Evolutionary conservation across 2,329 filamentous ascomycete species (phyloP).

Genomic region (Aspergillus tubingensis): DNA sequence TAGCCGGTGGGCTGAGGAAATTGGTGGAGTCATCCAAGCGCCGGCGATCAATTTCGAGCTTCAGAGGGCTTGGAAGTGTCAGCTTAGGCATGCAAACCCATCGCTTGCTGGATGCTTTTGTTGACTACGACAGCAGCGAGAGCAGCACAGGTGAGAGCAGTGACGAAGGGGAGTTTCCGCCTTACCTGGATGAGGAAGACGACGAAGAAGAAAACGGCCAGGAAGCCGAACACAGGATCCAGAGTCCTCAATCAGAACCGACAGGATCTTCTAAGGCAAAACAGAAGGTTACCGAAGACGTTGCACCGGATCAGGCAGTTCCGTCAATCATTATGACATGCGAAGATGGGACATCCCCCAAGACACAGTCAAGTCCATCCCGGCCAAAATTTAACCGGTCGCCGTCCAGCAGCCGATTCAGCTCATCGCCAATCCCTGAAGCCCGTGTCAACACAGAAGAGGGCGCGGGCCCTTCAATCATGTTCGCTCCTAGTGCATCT

Average conservation of each 20-base stretch:
- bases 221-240: background rate
- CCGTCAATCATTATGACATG: slow-evolving; percentile 30
- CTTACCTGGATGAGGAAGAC: slow-evolving; percentile 42
- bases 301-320: slow-evolving; percentile 12
- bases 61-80: slow-evolving; percentile 57
- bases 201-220: slow-evolving; percentile 27
- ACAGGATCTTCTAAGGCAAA: background rate
- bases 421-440: slow-evolving; percentile 71
- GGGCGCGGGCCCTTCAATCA: slow-evolving; percentile 68
- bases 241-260: background rate
- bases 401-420: slow-evolving; percentile 56
- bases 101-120: slow-evolving; percentile 64
- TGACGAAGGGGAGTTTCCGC: slow-evolving; percentile 45
- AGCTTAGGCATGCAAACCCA: slow-evolving; percentile 76
- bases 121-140: slow-evolving; percentile 53
- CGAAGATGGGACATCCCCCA: slow-evolving; percentile 26
- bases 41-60: slow-evolving; percentile 50
- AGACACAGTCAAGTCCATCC: slow-evolving; percentile 19
- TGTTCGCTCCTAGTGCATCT: slow-evolving; percentile 63
- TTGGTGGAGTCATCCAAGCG: slow-evolving; percentile 63
- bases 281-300: slow-evolving; percentile 1
- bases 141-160: slow-evolving; percentile 48
- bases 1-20: slow-evolving; percentile 62
- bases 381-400: slow-evolving; percentile 33
- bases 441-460: slow-evolving; percentile 67